phyloP scores from a whole-genome alignment of 2,329 filamentous ascomycete genomes.

The Cladophialophora psammophila region DNA sequence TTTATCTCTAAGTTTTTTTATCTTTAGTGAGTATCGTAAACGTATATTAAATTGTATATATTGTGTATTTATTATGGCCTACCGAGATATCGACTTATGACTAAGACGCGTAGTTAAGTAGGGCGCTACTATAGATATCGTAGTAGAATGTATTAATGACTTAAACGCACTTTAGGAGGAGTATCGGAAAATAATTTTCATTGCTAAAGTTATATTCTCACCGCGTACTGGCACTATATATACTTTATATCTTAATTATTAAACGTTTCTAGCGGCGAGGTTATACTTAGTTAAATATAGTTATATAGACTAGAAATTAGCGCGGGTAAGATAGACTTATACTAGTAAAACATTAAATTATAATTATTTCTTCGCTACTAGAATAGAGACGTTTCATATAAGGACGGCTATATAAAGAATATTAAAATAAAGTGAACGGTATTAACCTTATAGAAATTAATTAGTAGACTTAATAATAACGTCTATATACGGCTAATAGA shows the following conservation, averaged over 20 bases:
- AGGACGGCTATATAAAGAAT: slow-evolving; percentile 18
- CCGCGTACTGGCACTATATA: not conserved
- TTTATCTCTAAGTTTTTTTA: not conserved
- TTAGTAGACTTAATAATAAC: slow-evolving; percentile 25
- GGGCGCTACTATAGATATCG: not conserved
- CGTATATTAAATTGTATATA: no score
- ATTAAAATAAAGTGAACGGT: slow-evolving; percentile 20
- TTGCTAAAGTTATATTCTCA: not conserved
- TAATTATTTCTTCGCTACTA: slow-evolving; percentile 27
- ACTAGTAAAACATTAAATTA: slow-evolving; percentile 14
- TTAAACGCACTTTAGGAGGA: not conserved
- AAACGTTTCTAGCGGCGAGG: not conserved
- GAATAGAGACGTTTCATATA: slow-evolving; percentile 24
- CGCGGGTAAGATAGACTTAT: slow-evolving; percentile 19
- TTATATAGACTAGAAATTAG: slow-evolving; percentile 20
- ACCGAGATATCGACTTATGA: not conserved
- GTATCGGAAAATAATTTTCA: slow-evolving; percentile 1
- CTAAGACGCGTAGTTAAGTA: not conserved
- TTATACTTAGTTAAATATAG: slow-evolving; percentile 3
- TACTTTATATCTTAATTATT: not conserved
- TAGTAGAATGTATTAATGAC: not conserved
- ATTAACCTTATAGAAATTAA: slow-evolving; percentile 22
- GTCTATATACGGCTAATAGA: slow-evolving; percentile 23
- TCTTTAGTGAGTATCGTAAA: not conserved
- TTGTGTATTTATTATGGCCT: not conserved